Base-by-base conservation (phyloP, 768 basidiomycete genomes). In the Lentinula boryana region DNA sequence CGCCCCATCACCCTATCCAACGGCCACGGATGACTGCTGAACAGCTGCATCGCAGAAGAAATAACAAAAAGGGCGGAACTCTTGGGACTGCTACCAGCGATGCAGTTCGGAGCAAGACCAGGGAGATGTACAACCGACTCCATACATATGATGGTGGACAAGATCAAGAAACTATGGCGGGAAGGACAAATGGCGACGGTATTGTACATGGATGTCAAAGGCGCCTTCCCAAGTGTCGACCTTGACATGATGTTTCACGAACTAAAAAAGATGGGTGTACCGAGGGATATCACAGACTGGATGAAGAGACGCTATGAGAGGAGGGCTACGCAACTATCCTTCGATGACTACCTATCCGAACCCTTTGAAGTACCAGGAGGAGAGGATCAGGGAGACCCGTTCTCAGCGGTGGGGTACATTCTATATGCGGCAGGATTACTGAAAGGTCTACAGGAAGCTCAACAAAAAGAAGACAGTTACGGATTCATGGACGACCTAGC, bases 1-100 rank as follows among this genome's bases (percentile, higher is more conserved):
- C 65, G 72, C 16, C 77, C 74, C 0, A 73, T 78, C 2, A 70
- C 71, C 0, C 68, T 76, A 4, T 59, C 70, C 10, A 61, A 67
- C 33, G 52, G 51, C 3, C 32, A 41, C n/a, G 60, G 51, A 31
- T 1, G 41, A 5, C 36, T 44, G 1, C 36, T 61, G 18, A 54
- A 53, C 23, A 43, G 56, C n/a, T 16, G 18, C 7, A 18, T 56
- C 5, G 38, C 36, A n/a, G 56, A 40, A 5, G 56, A 56, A 13
- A 32, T 56, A 15, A 23, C 55, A 4, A 38, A 60, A 40, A 15
- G 60, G 1, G 54, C 63, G 5, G 72, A 73, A 48, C 56, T 41
- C 27, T 38, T 58, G 31, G 16, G 62, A 6, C 43, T 72, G 0
- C 68, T 73, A 6, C 71, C 70, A 0, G 13, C 12, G 1, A 69